Base-by-base conservation (phyloP, 257 asterid genomes). In the Verbascum thapsus region DNA sequence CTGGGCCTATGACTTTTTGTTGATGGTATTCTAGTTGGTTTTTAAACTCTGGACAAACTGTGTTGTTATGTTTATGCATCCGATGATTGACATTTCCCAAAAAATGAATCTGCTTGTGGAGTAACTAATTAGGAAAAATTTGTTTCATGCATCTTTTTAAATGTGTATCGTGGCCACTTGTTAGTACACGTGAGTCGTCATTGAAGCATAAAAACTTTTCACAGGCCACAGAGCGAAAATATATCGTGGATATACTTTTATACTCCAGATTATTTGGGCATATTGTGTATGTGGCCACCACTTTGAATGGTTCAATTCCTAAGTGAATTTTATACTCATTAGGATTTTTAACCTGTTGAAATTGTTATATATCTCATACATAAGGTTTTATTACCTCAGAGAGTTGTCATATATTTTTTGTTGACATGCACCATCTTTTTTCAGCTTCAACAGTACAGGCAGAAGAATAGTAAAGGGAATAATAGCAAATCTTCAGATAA, bases 371-470 rank as follows among this genome's bases (percentile, higher is more conserved):
- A 30, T 42, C 32, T 52, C 38, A 32, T 1, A 58, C n/a, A 23
- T 37, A 10, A 13, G 10, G 10, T 40, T 11, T 65, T 52, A 55
- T 53, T 48, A 61, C 54, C 50, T 13, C 59, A 49, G 11, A 15
- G 37, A 34, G 26, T 23, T 47, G 7, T 61, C 54, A n/a, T 56
- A 23, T 26, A 71, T 61, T 56, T 12, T 39, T 49, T 45, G n/a
- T 48, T 75, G 63, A 61, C 30, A 10, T 30, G 62, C 54, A 26
- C 19, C 61, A 32, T 72, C 35, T 32, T 66, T 51, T 59, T 42
- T 70, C 88, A 92, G 98, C 95, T 92, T 71, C 96, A 92, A 75
- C 96, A 92, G 76, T 92, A 72, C 74, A 81, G 98, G 80, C 88
- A 92, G 84, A 89, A 87, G 84, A 91, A 86, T 67, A 74, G 53